Base-by-base conservation (phyloP, 176 grass and related monocot genomes). In the Pontederia paniculata region DNA sequence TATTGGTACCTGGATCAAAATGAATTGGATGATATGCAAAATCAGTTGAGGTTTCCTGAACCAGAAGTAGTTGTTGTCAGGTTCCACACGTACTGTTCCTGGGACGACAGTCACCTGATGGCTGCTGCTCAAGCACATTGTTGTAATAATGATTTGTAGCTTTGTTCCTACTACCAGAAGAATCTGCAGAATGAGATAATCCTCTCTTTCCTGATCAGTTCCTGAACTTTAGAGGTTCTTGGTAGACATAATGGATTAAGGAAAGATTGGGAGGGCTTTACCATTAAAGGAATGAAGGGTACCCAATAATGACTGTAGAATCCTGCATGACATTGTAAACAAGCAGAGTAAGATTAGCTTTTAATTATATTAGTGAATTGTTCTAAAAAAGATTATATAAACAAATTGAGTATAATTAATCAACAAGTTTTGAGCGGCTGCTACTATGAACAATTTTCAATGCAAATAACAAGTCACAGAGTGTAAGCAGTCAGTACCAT, bases 121-220 rank as follows among this genome's bases (percentile, higher is more conserved):
- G 17, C 46, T 41, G 48, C 63, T 47, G 9, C 52, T 47, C 52
- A 52, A 42, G 23, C 63, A 66, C 63, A 66, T 66, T 14, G 12
- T 52, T 47, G 63, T 66, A 52, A 66, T 66, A n/a, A 52, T 66
- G 16, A 52, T 4, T 23, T 66, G 48, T 19, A 66, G 48, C 15
- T 66, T 66, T 10, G 63, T 52, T 52, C 63, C 63, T 52, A 66
- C 48, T 7, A 66, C 47, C 63, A 66, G 52, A 50, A 66, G 48
- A 20, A 42, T 37, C 63, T 66, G 63, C 47, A 66, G 15, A 21
- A 66, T 42, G 22, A 19, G 18, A 20, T 8, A 12, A 42, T 12
- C 11, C 7, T 16, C 8, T 45, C 37, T 31, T 50, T 37, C 19
- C 18, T 37, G 37, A 16, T 52, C 52, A 52, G 4, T 18, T 52